Conservation (phyloP, 768 basidiomycete species). For the Zangia roseola region DNA sequence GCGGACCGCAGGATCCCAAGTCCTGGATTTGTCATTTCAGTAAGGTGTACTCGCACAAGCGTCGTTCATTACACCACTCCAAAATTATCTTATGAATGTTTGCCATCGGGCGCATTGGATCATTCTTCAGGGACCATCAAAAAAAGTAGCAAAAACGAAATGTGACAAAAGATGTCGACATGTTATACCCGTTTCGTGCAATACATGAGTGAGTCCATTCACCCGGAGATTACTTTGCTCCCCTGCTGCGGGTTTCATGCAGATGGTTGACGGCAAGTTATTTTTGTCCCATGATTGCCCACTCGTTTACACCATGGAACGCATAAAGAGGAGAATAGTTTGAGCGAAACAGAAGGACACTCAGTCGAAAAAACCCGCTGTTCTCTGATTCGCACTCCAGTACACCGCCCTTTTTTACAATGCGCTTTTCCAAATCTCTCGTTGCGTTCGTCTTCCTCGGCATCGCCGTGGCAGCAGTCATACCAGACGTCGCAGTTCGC, state of each 20-base stretch:
- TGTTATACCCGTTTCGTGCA: background rate
- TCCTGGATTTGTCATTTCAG: too few species aligned
- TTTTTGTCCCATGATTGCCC: background rate
- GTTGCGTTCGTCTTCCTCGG: conserved; percentile 2
- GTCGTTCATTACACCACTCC: too few species aligned
- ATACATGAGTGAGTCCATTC: background rate
- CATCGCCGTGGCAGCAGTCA: background rate
- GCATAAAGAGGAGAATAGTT: background rate
- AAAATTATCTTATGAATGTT: background rate
- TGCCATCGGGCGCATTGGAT: background rate
- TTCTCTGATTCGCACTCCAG: background rate
- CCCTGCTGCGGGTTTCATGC: background rate
- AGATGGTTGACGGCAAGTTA: background rate
- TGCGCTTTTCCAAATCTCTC: conserved; percentile 4
- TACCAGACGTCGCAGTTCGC: background rate
- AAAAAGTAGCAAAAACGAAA: background rate
- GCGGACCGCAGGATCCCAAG: too few species aligned
- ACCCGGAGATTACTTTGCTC: background rate
- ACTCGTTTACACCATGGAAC: background rate
- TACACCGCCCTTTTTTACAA: background rate
- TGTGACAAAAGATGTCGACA: background rate
- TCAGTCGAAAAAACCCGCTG: background rate
- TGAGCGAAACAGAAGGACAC: background rate
- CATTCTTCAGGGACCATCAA: background rate
- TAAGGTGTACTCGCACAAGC: too few species aligned